Evolutionary conservation across 768 basidiomycete genomes (phyloP), one percentile per base, ranked within the genome.

Genomic region (Trametes meyenii): DNA sequence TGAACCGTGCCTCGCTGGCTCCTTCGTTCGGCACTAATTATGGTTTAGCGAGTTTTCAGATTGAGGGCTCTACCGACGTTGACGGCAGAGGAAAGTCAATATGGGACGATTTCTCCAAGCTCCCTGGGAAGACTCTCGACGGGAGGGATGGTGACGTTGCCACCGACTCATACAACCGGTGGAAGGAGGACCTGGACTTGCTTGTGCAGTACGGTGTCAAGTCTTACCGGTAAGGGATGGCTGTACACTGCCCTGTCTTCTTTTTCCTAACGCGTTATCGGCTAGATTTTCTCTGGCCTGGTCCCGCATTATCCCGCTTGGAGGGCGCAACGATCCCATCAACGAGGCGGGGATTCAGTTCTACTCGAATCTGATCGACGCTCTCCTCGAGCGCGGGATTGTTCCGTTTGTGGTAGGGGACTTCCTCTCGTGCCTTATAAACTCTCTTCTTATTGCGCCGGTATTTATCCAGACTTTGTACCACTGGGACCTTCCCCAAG

Each of bases 401-500:
- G 80, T 77, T 1, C 87, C 87, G 8, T 89, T 89, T 66, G 84
- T 87, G 54, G 87, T 86, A 67, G 44, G 84, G 81, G 42, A 48
- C 42, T 19, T 45, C 45, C 48, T 55, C 19, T 21, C 23, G 19
- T 43, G 43, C 42, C 58, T 2, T 40, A 29, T 50, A n/a, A 12
- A 33, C 40, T 26, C 21, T 24, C 38, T 38, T 35, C 48, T 62
- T 17, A 51, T 19, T 59, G 17, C 17, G 29, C 59, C 64, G 60
- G 36, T 29, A 26, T 55, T 55, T 48, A 49, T 62, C 44, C 64
- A 89, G 85, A 89, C 86, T 0, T 73, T 89, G 38, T 88, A 88
- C 69, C 88, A 87, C 71, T 92, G 90, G 90, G 90, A 92, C 69
- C 81, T 91, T 11, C 90, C 90, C 11, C 86, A 89, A 69, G 85